Base-by-base conservation (phyloP, 2,329 filamentous ascomycete species). In the Ophiosphaerella narmari region DNA sequence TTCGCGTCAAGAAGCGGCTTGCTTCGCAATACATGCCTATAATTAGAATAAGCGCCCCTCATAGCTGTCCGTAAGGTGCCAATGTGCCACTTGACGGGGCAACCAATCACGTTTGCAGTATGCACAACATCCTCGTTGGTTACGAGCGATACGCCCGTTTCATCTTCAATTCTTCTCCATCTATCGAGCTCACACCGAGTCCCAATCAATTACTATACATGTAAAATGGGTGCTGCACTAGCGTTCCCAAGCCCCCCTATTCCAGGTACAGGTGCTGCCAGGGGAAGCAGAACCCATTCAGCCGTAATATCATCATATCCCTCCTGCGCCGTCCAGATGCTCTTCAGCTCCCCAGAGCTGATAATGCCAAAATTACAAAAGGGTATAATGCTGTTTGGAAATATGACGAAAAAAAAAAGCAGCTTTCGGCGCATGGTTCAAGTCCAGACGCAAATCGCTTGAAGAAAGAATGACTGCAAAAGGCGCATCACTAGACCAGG, bases 361-460 rank as follows among this genome's bases (percentile, higher is more conserved):
- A 55, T 61, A 54, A 59, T 60, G 60, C 64, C 61, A 59, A 67
- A 71, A 73, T 69, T 72, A 72, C 62, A 71, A 68, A 66, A 50
- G 72, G 72, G 70, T 74, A 74, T 74, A 73, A 65, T 60, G 63
- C 70, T 58, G 55, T 54, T 64, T 69, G 62, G 71, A 73, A 72
- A 62, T 69, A 67, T 66, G 73, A 63, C 57, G n/a, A 59, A 66
- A 68, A 50, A 62, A 63, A 54, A 55, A 56, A 64, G 60, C 60
- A n/a, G 62, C 63, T 66, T 66, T 59, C 54, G 18, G 50, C 48
- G 42, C 44, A 35, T 48, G 37, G 42, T 34, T 47, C 31, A 48
- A 36, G 39, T 26, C 41, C 39, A 46, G 47, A 49, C 41, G 40
- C 51, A 46, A 48, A 51, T 7, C 13, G 5, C n/a, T 31, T 29